Evolutionary conservation across 2,329 filamentous ascomycete species (phyloP), one percentile per base, ranked within the genome.

Genomic region (Cladorrhinum sp.): DNA sequence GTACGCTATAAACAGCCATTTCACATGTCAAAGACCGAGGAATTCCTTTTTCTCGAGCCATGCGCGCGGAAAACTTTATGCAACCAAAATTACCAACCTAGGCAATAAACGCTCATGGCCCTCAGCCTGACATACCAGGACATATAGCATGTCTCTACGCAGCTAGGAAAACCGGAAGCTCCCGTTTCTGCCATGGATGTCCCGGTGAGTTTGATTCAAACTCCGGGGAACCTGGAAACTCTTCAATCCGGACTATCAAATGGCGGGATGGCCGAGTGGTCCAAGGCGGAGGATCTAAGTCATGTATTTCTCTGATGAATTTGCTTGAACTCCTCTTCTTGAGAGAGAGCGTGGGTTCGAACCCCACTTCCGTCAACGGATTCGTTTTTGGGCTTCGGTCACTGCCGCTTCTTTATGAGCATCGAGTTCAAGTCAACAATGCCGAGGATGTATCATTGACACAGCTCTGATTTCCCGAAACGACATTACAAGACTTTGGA

Each of bases 261-360:
- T 24, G 63, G 63, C 61, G 61, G 63, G 60, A 63, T 65, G 63
- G 63, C 61, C 59, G 63, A 63, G 63, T 61, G 63, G 61, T 65
- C 62, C 63, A 63, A 63, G 61, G 63, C 63, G 63, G 63, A 65
- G 63, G 63, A 65, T 62, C 63, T 63, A 65, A 65, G 61, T 65
- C 55, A 28, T 28, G 26, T 28, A 60, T 64, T 62, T 58, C 49
- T 23, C 9, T 28, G 26, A 28, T 9, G 9, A 28, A 28, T 5
- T 12, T 50, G 18, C 53, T 61, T 65, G 39, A 53, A 62, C 59
- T 65, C 63, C 61, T 65, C 61, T 65, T 63, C 63, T 63, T 61
- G 63, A 61, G 57, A 65, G 63, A 65, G 61, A 65, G 63, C 63
- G 63, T 65, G 61, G 63, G 63, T 65, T 65, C 63, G 61, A 65